Evolutionary conservation across 2,329 filamentous ascomycete genomes (phyloP).

Genomic region (Hypocreales sp.): DNA sequence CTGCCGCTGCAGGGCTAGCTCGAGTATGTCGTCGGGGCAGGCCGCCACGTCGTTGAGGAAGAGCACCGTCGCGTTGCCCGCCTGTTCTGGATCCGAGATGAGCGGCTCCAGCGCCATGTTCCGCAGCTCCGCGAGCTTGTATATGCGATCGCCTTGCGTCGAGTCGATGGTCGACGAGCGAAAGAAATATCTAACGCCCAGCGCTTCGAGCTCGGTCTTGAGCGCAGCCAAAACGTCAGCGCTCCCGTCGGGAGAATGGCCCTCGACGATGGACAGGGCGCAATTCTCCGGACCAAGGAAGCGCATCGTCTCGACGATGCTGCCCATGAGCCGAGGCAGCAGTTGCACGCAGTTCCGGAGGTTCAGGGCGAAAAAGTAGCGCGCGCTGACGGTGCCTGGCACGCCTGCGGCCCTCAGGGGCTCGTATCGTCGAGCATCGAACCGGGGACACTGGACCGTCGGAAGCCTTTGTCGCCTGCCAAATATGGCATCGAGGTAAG

Average conservation of each 20-base stretch:
- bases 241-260: slow-evolving; percentile 35
- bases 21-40: slow-evolving; percentile 40
- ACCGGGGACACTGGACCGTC: too few species aligned
- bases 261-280: slow-evolving; percentile 35
- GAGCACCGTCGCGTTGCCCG: slow-evolving; percentile 23
- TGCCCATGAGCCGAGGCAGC: slow-evolving; percentile 28
- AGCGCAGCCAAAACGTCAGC: slow-evolving; percentile 28
- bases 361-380: slow-evolving; percentile 39
- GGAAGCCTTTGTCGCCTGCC: too few species aligned
- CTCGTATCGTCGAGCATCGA: too few species aligned
- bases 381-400: too few species aligned
- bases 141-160: slow-evolving; percentile 26
- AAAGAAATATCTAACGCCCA: slow-evolving; percentile 26
- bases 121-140: slow-evolving; percentile 30
- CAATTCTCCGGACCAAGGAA: slow-evolving; percentile 33
- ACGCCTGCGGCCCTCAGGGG: too few species aligned
- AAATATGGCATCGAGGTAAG: too few species aligned
- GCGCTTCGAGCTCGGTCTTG: slow-evolving; percentile 17
- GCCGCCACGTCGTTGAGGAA: slow-evolving; percentile 39
- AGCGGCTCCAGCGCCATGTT: slow-evolving; percentile 36
- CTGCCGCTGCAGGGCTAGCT: slow-evolving; percentile 32
- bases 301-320: slow-evolving; percentile 29
- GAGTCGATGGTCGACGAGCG: slow-evolving; percentile 27
- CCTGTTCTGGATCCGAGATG: slow-evolving; percentile 10
- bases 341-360: slow-evolving; percentile 25